These are phyloP conservation scores for Psilocybe subaeruginosa DNA, from an alignment of 768 basidiomycete species.

Conservation along the genomic window DNA sequence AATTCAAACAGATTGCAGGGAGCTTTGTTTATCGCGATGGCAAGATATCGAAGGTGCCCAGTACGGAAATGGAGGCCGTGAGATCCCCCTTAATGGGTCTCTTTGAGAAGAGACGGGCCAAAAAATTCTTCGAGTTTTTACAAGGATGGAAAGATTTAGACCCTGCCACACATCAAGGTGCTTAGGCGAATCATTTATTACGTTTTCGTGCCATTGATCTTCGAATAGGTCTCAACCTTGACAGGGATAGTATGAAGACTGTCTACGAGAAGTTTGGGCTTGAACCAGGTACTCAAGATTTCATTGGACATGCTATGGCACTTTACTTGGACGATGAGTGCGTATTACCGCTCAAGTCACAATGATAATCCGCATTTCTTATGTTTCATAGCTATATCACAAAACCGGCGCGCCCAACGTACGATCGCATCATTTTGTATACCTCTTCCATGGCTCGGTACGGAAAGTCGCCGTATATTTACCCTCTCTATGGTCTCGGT, in stretches of 20 bases:
- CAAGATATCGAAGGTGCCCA: conserved; percentile 95
- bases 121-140: conserved; percentile 98
- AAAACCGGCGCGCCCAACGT: conserved; percentile 87
- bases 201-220: conserved; percentile 2
- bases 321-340: conserved; percentile 97
- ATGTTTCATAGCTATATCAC: conserved; percentile 75
- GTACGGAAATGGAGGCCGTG: conserved; percentile 97
- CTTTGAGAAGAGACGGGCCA: conserved; percentile 97
- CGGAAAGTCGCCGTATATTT: conserved; percentile 99
- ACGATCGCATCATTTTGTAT: conserved; percentile 96
- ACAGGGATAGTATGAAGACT: conserved; percentile 89
- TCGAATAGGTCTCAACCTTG: conserved; percentile 77
- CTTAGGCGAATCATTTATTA: neutral
- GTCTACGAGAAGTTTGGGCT: conserved; percentile 98
- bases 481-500: conserved; percentile 97
- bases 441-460: conserved; percentile 99
- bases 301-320: conserved; percentile 99
- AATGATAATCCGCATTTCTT: neutral
- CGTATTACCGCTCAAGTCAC: conserved; percentile 32
- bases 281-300: conserved; percentile 97
- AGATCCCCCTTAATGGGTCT: conserved; percentile 97
- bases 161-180: conserved; percentile 95
- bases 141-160: conserved; percentile 96
- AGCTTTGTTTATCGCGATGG: conserved; percentile 98
- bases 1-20: conserved; percentile 99